Conservation (phyloP, 768 basidiomycete genomes). For the Podaxis sp. region DNA sequence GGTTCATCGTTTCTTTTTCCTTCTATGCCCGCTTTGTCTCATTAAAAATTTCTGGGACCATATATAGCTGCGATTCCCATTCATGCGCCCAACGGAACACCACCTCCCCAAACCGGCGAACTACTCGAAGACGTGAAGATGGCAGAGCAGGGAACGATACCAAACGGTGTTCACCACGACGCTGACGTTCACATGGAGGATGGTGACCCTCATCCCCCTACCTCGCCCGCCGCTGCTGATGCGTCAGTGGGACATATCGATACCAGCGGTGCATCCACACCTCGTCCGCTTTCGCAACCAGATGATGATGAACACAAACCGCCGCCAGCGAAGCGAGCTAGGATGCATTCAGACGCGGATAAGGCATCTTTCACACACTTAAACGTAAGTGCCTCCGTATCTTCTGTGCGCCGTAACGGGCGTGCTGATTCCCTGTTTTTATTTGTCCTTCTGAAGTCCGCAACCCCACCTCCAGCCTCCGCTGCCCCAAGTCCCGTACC, state of each 20-base stretch:
- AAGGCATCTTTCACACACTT: constrained; percentile 69
- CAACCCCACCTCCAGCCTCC: constrained; percentile 71
- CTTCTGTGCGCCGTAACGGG: constrained; percentile 49
- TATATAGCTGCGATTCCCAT: constrained; percentile 41
- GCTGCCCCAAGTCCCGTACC: constrained; percentile 38
- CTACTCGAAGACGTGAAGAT: constrained; percentile 56
- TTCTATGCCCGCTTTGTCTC: constrained; percentile 21
- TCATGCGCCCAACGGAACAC: constrained; percentile 43
- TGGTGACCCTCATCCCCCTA: constrained; percentile 36
- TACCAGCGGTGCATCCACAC: constrained; percentile 33
- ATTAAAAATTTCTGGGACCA: constrained; percentile 19
- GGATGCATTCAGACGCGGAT: constrained; percentile 76
- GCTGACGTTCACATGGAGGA: constrained; percentile 45
- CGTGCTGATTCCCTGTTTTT: constrained; percentile 47
- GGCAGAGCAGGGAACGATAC: constrained; percentile 37
- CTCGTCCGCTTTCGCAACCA: constrained; percentile 28
- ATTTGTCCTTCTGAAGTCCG: constrained; percentile 55
- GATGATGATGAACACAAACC: constrained; percentile 61
- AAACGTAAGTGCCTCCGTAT: constrained; percentile 40
- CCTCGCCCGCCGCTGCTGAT: constrained; percentile 37
- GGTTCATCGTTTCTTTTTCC: constrained; percentile 30
- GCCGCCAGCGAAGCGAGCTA: constrained; percentile 81
- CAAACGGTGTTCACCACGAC: constrained; percentile 33
- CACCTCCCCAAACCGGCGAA: constrained; percentile 39
- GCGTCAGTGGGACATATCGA: constrained; percentile 38